These are phyloP conservation scores for Primulina eburnea DNA, from an alignment of 257 asterid genomes.

Conservation along the genomic window DNA sequence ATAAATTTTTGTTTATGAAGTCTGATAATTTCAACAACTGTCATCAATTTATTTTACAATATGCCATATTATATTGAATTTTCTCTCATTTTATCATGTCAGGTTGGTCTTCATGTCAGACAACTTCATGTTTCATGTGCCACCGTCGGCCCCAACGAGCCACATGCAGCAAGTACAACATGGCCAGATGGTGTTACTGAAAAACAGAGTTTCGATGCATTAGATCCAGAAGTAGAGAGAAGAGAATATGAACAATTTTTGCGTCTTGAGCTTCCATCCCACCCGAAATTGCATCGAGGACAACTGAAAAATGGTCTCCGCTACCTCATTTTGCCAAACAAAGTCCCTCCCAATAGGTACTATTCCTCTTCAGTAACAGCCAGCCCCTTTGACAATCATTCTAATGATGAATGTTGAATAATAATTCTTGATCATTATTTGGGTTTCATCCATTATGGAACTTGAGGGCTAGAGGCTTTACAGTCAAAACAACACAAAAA, in stretches of 20 bases:
- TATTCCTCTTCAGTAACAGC: constrained; percentile 9
- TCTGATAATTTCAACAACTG: constrained; percentile 19
- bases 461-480: too few species aligned
- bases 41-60: constrained; percentile 1
- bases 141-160: constrained; percentile 96
- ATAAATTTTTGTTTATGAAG: background rate
- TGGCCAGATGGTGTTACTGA: constrained; percentile 89
- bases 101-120: constrained; percentile 38
- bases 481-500: too few species aligned
- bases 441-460: constrained; percentile 11
- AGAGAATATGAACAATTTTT: constrained; percentile 63
- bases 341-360: constrained; percentile 96
- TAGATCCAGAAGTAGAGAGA: constrained; percentile 63
- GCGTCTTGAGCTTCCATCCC: constrained; percentile 72
- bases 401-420: constrained; percentile 5
- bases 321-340: constrained; percentile 89
- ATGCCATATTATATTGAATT: constrained; percentile 14
- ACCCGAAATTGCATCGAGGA: constrained; percentile 91
- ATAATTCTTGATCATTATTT: constrained; percentile 7
- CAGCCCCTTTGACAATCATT: constrained; percentile 6
- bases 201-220: constrained; percentile 55
- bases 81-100: constrained; percentile 26
- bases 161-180: constrained; percentile 95
- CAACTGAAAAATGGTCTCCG: constrained; percentile 93
- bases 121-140: constrained; percentile 57